These are phyloP conservation scores for Alternaria incomplexa DNA, from an alignment of 2,329 filamentous ascomycete genomes.

Conservation along the genomic window DNA sequence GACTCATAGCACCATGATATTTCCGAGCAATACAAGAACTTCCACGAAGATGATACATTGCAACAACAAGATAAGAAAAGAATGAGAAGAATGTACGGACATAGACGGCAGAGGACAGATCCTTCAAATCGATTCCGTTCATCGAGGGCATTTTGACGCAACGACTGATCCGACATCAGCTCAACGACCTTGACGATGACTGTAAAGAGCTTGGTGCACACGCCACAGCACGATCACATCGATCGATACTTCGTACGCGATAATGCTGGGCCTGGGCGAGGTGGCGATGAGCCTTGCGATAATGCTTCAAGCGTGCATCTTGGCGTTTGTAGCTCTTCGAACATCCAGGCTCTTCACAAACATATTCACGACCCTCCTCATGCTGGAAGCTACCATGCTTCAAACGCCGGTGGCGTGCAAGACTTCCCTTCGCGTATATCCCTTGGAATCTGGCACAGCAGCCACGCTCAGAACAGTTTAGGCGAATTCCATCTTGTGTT, in stretches of 20 bases:
- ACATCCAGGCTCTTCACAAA: constrained; percentile 2
- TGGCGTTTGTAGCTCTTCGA: constrained; percentile 4
- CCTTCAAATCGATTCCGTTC: background rate
- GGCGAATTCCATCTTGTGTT: accelerated
- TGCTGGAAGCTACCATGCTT: too few species aligned
- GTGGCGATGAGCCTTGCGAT: constrained; percentile 2
- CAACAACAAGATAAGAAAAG: too few species aligned
- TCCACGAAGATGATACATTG: background rate
- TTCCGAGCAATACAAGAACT: background rate
- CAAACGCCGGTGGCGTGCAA: background rate
- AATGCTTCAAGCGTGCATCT: constrained; percentile 16
- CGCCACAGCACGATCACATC: background rate
- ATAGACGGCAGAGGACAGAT: background rate
- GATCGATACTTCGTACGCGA: background rate
- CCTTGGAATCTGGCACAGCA: background rate
- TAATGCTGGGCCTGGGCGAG: background rate
- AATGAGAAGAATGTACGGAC: background rate
- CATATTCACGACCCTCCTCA: too few species aligned
- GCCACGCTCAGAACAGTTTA: background rate
- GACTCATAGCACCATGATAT: background rate
- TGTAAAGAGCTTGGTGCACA: background rate
- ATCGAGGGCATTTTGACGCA: background rate
- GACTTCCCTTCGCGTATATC: background rate
- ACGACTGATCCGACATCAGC: background rate
- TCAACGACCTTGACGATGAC: background rate